phyloP scores from a whole-genome alignment of 2,329 filamentous ascomycete genomes.

The Neurospora sp. region DNA sequence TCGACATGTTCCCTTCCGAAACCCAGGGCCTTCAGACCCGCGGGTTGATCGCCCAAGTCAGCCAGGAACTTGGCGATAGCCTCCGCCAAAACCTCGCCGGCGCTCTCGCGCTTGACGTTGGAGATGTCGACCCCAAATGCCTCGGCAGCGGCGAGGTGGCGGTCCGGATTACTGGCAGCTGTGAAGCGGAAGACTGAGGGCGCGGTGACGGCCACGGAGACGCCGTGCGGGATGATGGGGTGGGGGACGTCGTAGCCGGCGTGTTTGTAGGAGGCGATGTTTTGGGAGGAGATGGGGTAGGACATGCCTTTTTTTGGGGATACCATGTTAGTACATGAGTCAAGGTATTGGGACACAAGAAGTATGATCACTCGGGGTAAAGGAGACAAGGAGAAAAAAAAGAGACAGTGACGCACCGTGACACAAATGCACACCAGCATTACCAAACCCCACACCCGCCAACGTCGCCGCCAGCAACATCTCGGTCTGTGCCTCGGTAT shows the following conservation, averaged over 20 bases:
- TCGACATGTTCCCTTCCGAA: slow-evolving; percentile 71
- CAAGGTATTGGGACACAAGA: neutral
- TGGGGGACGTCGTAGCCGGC: slow-evolving; percentile 67
- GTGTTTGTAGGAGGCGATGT: slow-evolving; percentile 74
- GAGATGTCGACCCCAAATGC: slow-evolving; percentile 83
- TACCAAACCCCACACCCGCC: slow-evolving; percentile 93
- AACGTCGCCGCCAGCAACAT: slow-evolving; percentile 94
- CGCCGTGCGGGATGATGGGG: slow-evolving; percentile 88
- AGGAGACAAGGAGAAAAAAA: neutral
- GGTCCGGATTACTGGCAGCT: slow-evolving; percentile 40
- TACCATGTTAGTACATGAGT: slow-evolving; percentile 1
- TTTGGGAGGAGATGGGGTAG: slow-evolving; percentile 93
- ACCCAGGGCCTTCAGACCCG: slow-evolving; percentile 72
- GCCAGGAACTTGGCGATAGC: slow-evolving; percentile 73
- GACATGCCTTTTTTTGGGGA: slow-evolving; percentile 61
- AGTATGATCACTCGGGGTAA: neutral
- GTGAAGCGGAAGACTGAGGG: slow-evolving; percentile 70
- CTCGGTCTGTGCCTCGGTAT: slow-evolving; percentile 83
- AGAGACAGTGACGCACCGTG: slow-evolving; percentile 35
- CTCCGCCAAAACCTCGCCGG: slow-evolving; percentile 78
- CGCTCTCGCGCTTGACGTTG: slow-evolving; percentile 79
- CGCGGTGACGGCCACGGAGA: slow-evolving; percentile 86
- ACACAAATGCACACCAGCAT: slow-evolving; percentile 82
- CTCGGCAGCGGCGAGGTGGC: slow-evolving; percentile 81
- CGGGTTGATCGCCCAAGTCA: slow-evolving; percentile 80